Percentiles rank a stretch among this genome's conserved stretches.
Evolutionary conservation across 2,329 filamentous ascomycete species (phyloP).

Genomic region (Sarocladium kiliense): DNA sequence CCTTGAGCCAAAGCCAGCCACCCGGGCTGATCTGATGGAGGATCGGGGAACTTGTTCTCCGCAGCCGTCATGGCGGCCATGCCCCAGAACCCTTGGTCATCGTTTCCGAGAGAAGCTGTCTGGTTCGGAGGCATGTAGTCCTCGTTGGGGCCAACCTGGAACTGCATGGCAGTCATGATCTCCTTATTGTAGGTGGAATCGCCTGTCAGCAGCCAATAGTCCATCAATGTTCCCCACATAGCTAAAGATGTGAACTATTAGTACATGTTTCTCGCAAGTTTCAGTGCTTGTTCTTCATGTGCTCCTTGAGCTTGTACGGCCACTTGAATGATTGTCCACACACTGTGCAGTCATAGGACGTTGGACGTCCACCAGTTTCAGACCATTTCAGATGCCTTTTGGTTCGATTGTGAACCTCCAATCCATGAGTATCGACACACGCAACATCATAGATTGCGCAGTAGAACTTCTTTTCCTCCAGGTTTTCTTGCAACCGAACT

Average conservation of each 20-base stretch:
- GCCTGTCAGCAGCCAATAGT: constrained; percentile 60
- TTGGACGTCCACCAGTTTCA: too few relatives aligned
- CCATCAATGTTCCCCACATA: constrained; percentile 50
- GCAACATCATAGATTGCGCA: too few relatives aligned
- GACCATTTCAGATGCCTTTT: too few relatives aligned
- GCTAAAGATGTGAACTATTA: constrained; percentile 16
- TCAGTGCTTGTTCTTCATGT: too few relatives aligned
- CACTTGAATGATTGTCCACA: too few relatives aligned
- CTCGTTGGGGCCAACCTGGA: constrained; percentile 45
- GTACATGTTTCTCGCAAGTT: too few relatives aligned
- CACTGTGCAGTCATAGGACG: too few relatives aligned
- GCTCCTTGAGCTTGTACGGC: too few relatives aligned
- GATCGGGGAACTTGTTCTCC: constrained; percentile 52
- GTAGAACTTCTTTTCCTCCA: too few relatives aligned
- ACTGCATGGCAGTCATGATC: constrained; percentile 45
- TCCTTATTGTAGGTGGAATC: constrained; percentile 53
- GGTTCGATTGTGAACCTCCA: too few relatives aligned
- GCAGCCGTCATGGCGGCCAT: constrained; percentile 58
- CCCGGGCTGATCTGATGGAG: constrained; percentile 40
- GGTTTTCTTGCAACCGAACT: too few relatives aligned
- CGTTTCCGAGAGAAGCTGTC: constrained; percentile 51
- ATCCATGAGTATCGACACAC: too few relatives aligned
- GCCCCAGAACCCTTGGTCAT: constrained; percentile 64
- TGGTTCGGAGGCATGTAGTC: constrained; percentile 54
- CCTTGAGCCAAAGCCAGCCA: constrained; percentile 56